phyloP scores from a whole-genome alignment of 2,329 filamentous ascomycete genomes.

The Parastagonospora avenae region DNA sequence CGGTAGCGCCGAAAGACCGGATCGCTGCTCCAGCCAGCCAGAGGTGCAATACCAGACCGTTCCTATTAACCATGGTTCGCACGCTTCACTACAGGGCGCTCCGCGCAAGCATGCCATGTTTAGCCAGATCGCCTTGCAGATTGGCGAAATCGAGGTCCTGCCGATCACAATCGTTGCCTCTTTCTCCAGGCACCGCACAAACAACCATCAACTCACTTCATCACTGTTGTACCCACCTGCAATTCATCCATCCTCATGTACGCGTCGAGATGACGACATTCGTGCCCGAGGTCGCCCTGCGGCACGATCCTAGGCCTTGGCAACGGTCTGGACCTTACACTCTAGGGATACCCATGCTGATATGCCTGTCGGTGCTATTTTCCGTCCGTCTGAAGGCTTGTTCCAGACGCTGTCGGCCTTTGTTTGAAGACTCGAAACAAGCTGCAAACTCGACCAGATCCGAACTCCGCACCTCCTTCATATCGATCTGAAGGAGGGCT shows the following conservation, averaged over 20 bases:
- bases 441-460: background rate
- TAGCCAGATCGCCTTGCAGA: background rate
- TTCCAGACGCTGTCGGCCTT: background rate
- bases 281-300: conserved; percentile 5
- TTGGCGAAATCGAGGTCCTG: background rate
- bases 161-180: too few relatives aligned
- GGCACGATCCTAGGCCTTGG: conserved; percentile 24
- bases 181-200: too few relatives aligned
- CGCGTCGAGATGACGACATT: conserved; percentile 24
- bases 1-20: too few relatives aligned
- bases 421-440: background rate
- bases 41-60: too few relatives aligned
- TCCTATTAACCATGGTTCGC: background rate
- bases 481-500: background rate
- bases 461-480: background rate
- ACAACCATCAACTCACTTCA: too few relatives aligned
- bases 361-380: background rate
- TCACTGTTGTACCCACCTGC: too few relatives aligned
- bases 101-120: background rate
- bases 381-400: background rate
- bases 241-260: background rate
- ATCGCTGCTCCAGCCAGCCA: too few relatives aligned
- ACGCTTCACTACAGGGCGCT: background rate
- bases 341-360: background rate
- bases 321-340: conserved; percentile 29